Percentiles rank a stretch among this genome's conserved stretches.
These are phyloP conservation scores for Ilex aquifolium DNA, from an alignment of 257 asterid species.

Conservation along the genomic window DNA sequence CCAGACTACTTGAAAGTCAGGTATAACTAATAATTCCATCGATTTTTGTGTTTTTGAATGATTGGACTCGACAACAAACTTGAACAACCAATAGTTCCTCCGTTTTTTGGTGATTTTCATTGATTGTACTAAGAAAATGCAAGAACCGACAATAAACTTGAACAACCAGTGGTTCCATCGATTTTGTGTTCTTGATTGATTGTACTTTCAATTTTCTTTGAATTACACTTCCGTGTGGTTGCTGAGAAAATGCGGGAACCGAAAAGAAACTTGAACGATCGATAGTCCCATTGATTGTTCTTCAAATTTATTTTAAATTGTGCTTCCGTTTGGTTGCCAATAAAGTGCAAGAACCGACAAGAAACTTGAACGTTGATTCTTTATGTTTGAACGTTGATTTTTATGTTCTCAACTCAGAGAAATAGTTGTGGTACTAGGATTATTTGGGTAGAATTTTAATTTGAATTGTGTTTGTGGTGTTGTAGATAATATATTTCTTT, in stretches of 20 bases:
- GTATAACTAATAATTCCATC: conserved; percentile 17
- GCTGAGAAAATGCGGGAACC: background rate
- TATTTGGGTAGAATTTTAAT: conserved; percentile 1
- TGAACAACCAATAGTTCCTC: background rate
- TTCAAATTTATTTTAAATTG: background rate
- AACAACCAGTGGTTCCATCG: background rate
- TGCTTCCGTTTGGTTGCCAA: too few relatives aligned
- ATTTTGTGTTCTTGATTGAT: too few relatives aligned
- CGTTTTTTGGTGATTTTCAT: too few relatives aligned
- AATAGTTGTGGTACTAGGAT: too few relatives aligned
- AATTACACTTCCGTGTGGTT: background rate
- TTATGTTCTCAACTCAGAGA: background rate
- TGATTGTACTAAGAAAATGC: background rate
- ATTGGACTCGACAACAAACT: too few relatives aligned
- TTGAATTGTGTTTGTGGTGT: conserved; percentile 17
- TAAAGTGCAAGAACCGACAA: background rate
- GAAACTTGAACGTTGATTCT: background rate
- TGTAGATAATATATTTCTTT: conserved; percentile 1
- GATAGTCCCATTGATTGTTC: too few relatives aligned
- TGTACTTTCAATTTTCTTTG: background rate
- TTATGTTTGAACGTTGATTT: background rate
- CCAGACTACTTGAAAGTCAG: conserved; percentile 53
- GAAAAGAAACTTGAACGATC: background rate
- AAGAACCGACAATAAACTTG: background rate
- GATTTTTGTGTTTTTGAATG: background rate